A percentile compares a stretch with the other conserved stretches of the same genome.
These are phyloP conservation scores for Chlorencoelia australis DNA, from an alignment of 2,329 filamentous ascomycete genomes.

Conservation along the genomic window DNA sequence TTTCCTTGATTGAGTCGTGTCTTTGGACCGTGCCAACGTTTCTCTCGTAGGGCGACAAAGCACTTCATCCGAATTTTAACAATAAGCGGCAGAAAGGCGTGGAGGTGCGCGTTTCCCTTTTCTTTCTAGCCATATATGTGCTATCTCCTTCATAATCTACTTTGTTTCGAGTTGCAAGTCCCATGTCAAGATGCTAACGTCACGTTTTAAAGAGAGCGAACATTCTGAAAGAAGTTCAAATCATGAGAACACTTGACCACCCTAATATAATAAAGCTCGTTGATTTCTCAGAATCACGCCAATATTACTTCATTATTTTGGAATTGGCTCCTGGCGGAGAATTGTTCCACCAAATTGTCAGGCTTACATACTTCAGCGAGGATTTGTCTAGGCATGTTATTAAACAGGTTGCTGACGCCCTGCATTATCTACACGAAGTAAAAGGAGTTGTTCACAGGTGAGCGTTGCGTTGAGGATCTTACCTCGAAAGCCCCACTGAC, in stretches of 20 bases:
- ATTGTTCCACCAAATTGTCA: conserved; percentile 96
- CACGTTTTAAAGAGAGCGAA: conserved; percentile 65
- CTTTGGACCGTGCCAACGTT: conserved; percentile 42
- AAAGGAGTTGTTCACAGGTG: conserved; percentile 95
- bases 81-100: conserved; percentile 90
- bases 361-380: conserved; percentile 97
- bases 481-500: conserved; percentile 20
- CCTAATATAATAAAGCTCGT: conserved; percentile 92
- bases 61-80: conserved; percentile 94
- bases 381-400: conserved; percentile 92
- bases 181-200: conserved; percentile 10
- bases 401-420: conserved; percentile 82
- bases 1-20: conserved; percentile 21
- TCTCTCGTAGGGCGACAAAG: conserved; percentile 68
- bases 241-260: conserved; percentile 94
- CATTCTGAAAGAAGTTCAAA: conserved; percentile 96
- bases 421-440: conserved; percentile 90
- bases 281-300: conserved; percentile 84
- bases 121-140: conserved; percentile 23
- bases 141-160: too few species aligned
- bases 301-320: conserved; percentile 96
- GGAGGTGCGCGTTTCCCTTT: conserved; percentile 64
- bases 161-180: too few species aligned
- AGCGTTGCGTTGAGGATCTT: conserved; percentile 26
- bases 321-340: conserved; percentile 93